These are phyloP conservation scores for Myriangium duriaei DNA, from an alignment of 2,329 filamentous ascomycete species.

Conservation along the genomic window DNA sequence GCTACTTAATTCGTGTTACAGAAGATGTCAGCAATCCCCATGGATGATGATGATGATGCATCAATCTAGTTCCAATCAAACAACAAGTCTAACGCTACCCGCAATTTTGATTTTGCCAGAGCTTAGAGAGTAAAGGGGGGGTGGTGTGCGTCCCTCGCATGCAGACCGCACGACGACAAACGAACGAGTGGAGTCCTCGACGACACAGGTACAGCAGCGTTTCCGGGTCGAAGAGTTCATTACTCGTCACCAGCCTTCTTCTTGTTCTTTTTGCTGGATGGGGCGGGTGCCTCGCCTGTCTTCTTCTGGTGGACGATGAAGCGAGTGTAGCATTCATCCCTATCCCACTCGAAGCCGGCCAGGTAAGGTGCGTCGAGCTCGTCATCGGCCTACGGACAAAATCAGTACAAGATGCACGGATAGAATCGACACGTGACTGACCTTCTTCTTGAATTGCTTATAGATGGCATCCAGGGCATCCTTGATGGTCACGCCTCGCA, in stretches of 20 bases:
- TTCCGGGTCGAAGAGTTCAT: conserved; percentile 1
- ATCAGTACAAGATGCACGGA: conserved; percentile 7
- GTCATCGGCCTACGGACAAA: conserved; percentile 61
- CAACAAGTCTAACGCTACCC: neutral
- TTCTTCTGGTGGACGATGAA: conserved; percentile 78
- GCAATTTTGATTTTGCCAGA: conserved; percentile 2
- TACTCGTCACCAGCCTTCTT: conserved; percentile 23
- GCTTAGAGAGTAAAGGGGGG: too few relatives aligned
- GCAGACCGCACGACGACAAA: too few relatives aligned
- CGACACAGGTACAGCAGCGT: neutral
- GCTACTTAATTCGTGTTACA: neutral
- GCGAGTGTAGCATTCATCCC: conserved; percentile 77
- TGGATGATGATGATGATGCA: neutral
- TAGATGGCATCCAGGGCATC: conserved; percentile 90
- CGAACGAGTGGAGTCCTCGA: conserved; percentile 1
- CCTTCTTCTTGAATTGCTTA: conserved; percentile 95
- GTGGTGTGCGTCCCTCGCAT: too few relatives aligned
- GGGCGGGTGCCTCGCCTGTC: conserved; percentile 43
- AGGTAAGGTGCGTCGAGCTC: conserved; percentile 81
- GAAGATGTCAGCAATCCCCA: neutral
- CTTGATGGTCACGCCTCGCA: conserved; percentile 94
- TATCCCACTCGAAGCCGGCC: conserved; percentile 92
- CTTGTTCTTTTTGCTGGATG: conserved; percentile 53
- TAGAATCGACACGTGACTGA: conserved; percentile 30
- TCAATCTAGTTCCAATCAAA: neutral